A percentile compares a stretch with the other conserved stretches of the same genome.
Evolutionary conservation across 257 asterid species (phyloP).

Genomic region (Solanum bulbocastanum): DNA sequence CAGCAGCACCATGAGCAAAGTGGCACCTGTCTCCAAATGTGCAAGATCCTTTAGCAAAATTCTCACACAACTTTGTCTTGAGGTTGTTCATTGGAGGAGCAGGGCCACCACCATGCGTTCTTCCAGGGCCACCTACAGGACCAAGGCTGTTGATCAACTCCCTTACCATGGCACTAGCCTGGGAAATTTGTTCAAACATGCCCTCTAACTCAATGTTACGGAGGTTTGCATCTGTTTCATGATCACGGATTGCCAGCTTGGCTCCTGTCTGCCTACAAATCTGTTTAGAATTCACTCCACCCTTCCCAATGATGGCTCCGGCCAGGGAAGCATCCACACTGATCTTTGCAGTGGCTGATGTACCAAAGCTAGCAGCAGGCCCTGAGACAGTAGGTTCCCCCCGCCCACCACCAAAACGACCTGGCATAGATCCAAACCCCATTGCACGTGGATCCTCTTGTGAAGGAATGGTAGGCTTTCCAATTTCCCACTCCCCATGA

Average conservation of each 20-base stretch:
- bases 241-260: conserved; percentile 64
- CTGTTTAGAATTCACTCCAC: conserved; percentile 88
- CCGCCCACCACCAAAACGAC: conserved; percentile 35
- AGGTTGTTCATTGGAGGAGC: conserved; percentile 43
- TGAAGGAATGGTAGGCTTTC: conserved; percentile 34
- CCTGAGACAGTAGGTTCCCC: conserved; percentile 34
- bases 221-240: conserved; percentile 58
- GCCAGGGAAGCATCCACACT: conserved; percentile 79
- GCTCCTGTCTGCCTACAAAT: conserved; percentile 80
- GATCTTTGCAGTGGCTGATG: conserved; percentile 74
- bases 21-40: conserved; percentile 94
- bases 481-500: conserved; percentile 96
- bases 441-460: conserved; percentile 47
- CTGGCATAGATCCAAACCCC: conserved; percentile 37
- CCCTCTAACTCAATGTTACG: conserved; percentile 91
- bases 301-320: conserved; percentile 84
- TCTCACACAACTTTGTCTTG: conserved; percentile 80
- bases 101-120: conserved; percentile 36
- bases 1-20: conserved; percentile 84
- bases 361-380: conserved; percentile 61
- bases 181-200: conserved; percentile 62
- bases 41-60: conserved; percentile 76
- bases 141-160: conserved; percentile 55
- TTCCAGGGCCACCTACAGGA: conserved; percentile 21
- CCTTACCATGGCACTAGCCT: conserved; percentile 70